A percentile compares a stretch with the other conserved stretches of the same genome.
Conservation (phyloP, 352 stramenopile species). For the Hyaloperonospora brassicae region DNA sequence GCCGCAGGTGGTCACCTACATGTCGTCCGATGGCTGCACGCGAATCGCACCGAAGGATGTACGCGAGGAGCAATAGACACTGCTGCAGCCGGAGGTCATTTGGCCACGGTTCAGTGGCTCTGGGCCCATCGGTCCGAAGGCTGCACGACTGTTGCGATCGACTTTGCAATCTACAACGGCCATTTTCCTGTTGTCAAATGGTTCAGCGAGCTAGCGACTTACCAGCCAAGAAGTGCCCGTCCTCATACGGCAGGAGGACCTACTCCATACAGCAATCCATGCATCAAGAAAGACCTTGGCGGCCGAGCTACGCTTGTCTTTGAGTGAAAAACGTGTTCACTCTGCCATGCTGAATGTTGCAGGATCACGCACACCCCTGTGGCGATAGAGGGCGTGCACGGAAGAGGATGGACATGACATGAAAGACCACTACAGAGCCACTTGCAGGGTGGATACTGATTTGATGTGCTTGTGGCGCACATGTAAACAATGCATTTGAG, state of each 20-base stretch:
- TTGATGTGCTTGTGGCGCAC: too few relatives aligned
- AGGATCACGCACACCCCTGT: too few relatives aligned
- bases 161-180: conserved; percentile 63
- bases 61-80: conserved; percentile 56
- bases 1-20: conserved; percentile 45
- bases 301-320: conserved; percentile 18
- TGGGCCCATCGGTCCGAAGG: conserved; percentile 47
- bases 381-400: too few relatives aligned
- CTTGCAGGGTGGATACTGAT: too few relatives aligned
- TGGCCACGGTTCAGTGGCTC: conserved; percentile 49
- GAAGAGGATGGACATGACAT: too few relatives aligned
- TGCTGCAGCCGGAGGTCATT: conserved; percentile 41
- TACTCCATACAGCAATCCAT: conserved; percentile 1
- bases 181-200: conserved; percentile 54
- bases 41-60: conserved; percentile 45
- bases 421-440: too few relatives aligned
- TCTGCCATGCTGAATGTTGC: too few relatives aligned
- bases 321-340: conserved; percentile 10
- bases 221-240: conserved; percentile 16
- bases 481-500: too few relatives aligned
- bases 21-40: conserved; percentile 51
- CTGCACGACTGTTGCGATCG: conserved; percentile 55
- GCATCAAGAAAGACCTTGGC: conserved; percentile 21
- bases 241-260: conserved; percentile 5
- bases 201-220: conserved; percentile 33